A percentile compares a stretch with the other conserved stretches of the same genome.
phyloP scores from a whole-genome alignment of 139 green algal species.

The Micractinium sp. region DNA sequence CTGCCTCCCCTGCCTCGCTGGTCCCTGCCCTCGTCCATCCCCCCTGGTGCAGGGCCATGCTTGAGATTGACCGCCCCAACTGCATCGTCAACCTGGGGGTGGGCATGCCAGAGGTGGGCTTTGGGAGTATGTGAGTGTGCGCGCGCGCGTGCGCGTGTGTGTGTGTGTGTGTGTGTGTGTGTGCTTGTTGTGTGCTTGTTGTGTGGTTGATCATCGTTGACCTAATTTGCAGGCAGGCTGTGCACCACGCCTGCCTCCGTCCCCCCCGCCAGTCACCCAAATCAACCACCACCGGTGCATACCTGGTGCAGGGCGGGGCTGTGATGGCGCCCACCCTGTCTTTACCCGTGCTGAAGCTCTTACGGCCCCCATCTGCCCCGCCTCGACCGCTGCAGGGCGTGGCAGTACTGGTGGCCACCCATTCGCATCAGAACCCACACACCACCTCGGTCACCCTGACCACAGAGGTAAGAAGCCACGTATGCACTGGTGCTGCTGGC shows the following conservation, averaged over 20 bases:
- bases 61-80: constrained; percentile 45
- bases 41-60: constrained; percentile 40
- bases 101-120: neutral
- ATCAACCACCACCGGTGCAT: too few species aligned
- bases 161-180: neutral
- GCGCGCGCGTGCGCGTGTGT: too few species aligned
- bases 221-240: too few species aligned
- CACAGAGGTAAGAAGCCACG: constrained; percentile 30
- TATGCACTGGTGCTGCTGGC: neutral
- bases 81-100: constrained; percentile 60
- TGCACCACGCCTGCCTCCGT: too few species aligned
- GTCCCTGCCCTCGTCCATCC: too few species aligned
- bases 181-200: neutral
- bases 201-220: too few species aligned
- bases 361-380: too few species aligned
- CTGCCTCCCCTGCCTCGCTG: neutral
- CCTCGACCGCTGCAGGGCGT: constrained; percentile 45
- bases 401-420: constrained; percentile 46
- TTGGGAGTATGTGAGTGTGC: too few species aligned
- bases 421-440: constrained; percentile 43
- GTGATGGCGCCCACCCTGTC: too few species aligned
- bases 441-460: constrained; percentile 41
- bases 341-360: too few species aligned
- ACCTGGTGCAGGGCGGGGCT: too few species aligned
- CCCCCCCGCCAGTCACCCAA: too few species aligned